phyloP scores from a whole-genome alignment of 768 basidiomycete genomes.

The Pleurotus sapidus region DNA sequence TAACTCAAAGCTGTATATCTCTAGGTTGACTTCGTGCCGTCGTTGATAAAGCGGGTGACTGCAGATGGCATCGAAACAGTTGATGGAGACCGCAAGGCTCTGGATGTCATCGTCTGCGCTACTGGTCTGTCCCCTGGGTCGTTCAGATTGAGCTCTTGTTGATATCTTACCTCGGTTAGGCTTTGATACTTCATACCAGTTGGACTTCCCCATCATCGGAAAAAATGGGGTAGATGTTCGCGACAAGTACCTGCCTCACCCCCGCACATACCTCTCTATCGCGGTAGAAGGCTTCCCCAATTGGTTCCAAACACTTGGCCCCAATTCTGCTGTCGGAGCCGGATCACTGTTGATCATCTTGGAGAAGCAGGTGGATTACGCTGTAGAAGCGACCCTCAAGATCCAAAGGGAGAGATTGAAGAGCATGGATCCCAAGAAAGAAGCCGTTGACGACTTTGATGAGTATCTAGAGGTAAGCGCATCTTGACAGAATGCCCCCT shows the following conservation, averaged over 20 bases:
- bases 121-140: constrained; percentile 38
- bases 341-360: constrained; percentile 55
- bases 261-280: constrained; percentile 55
- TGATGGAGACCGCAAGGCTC: constrained; percentile 51
- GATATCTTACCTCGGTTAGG: constrained; percentile 27
- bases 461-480: constrained; percentile 49
- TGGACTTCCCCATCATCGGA: constrained; percentile 51
- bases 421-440: constrained; percentile 55
- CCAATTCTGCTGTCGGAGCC: constrained; percentile 52
- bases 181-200: constrained; percentile 48
- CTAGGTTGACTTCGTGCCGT: constrained; percentile 52
- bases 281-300: constrained; percentile 69
- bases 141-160: neutral
- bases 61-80: constrained; percentile 52
- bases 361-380: constrained; percentile 58
- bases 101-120: constrained; percentile 63
- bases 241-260: constrained; percentile 53
- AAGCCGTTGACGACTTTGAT: constrained; percentile 63
- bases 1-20: neutral
- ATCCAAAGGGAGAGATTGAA: constrained; percentile 61
- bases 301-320: constrained; percentile 56
- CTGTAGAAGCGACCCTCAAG: constrained; percentile 52
- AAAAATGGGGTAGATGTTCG: constrained; percentile 49
- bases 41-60: constrained; percentile 48
- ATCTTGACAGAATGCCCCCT: neutral